Percentiles rank a stretch among this genome's conserved stretches.
phyloP scores from a whole-genome alignment of 2,329 filamentous ascomycete genomes.

The Trichoderma sp. region DNA sequence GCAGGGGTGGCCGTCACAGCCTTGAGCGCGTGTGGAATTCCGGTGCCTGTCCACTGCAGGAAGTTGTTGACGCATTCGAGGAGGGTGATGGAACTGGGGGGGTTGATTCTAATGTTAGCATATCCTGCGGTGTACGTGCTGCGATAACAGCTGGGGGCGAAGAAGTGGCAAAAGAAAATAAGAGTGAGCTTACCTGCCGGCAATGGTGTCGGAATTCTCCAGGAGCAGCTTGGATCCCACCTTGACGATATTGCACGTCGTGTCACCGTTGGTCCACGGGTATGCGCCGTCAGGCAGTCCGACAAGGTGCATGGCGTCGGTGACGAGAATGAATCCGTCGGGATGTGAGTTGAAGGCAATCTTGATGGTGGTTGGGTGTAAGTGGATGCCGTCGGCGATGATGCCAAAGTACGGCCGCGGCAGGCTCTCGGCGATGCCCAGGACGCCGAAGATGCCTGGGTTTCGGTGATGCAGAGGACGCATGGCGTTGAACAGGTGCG shows the following conservation, averaged over 20 bases:
- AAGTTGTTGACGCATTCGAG: slow-evolving; percentile 83
- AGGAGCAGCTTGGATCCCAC: slow-evolving; percentile 69
- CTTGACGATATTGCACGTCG: slow-evolving; percentile 61
- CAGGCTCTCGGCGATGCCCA: slow-evolving; percentile 62
- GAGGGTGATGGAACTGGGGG: slow-evolving; percentile 64
- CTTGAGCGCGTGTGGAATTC: slow-evolving; percentile 64
- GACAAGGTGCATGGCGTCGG: slow-evolving; percentile 85
- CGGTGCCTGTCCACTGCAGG: slow-evolving; percentile 67
- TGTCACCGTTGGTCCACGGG: slow-evolving; percentile 74
- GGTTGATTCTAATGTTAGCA: background rate
- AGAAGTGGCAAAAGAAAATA: background rate
- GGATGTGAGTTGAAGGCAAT: slow-evolving; percentile 87
- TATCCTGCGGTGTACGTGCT: background rate
- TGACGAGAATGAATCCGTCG: slow-evolving; percentile 81
- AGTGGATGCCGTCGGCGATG: slow-evolving; percentile 86
- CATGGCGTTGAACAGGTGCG: slow-evolving; percentile 94
- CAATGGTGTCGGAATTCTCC: slow-evolving; percentile 75
- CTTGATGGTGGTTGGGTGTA: slow-evolving; percentile 84
- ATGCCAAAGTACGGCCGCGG: slow-evolving; percentile 78
- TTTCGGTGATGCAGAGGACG: slow-evolving; percentile 85
- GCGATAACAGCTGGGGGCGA: background rate
- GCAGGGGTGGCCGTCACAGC: slow-evolving; percentile 76
- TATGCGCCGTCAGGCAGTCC: slow-evolving; percentile 82
- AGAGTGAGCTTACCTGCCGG: slow-evolving; percentile 58
- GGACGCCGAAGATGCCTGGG: slow-evolving; percentile 82